Percentiles rank a stretch among this genome's conserved stretches.
Evolutionary conservation across 192 early-diverging fungal species (phyloP).

Genomic region (Rhizoclosmatium sp.): DNA sequence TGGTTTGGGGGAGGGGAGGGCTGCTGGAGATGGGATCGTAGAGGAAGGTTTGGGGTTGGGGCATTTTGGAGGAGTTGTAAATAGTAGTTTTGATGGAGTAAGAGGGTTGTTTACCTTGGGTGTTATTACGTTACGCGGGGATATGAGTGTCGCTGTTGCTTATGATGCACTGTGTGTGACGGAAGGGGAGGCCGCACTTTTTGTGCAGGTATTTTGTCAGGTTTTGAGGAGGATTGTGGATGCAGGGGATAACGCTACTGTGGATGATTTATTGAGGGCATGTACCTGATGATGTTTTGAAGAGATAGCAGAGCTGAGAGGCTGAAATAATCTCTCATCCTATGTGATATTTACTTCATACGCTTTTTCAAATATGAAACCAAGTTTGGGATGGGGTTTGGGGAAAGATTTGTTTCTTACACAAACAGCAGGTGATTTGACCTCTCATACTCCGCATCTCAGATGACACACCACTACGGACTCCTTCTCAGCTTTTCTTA

Average conservation of each 20-base stretch:
- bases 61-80: slow-evolving; percentile 53
- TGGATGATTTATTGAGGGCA: slow-evolving; percentile 1
- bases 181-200: slow-evolving; percentile 48
- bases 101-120: slow-evolving; percentile 59
- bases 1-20: neutral
- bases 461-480: no score
- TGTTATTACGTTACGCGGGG: slow-evolving; percentile 52
- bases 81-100: slow-evolving; percentile 54
- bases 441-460: no score
- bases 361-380: no score
- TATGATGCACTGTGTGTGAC: slow-evolving; percentile 45
- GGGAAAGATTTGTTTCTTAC: no score
- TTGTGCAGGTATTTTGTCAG: slow-evolving; percentile 44
- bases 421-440: no score
- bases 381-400: no score
- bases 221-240: slow-evolving; percentile 31
- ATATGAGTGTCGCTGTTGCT: slow-evolving; percentile 47
- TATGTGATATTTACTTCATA: no score
- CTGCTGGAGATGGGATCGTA: neutral
- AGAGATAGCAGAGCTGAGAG: no score
- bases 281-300: no score
- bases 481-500: no score
- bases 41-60: slow-evolving; percentile 28
- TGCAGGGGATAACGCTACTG: slow-evolving; percentile 10
- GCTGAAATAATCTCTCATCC: no score